A percentile compares a stretch with the other conserved stretches of the same genome.
Evolutionary conservation across 768 basidiomycete genomes (phyloP).

Genomic region (Mycena chlorophos): DNA sequence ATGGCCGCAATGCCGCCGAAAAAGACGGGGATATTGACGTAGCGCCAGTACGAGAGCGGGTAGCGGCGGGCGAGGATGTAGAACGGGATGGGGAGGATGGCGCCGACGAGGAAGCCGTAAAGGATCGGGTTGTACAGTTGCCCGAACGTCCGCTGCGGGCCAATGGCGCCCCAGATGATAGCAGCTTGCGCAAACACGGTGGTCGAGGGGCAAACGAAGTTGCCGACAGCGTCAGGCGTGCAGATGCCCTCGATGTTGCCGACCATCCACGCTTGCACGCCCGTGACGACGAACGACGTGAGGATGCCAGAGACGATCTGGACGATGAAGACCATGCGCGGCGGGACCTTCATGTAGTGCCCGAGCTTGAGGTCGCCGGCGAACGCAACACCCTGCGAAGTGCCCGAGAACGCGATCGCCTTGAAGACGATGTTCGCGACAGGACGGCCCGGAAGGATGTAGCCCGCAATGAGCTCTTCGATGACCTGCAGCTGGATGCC

Average conservation of each 20-base stretch:
- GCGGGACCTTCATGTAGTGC: slow-evolving; percentile 89
- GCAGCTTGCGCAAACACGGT: slow-evolving; percentile 70
- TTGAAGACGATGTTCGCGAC: slow-evolving; percentile 86
- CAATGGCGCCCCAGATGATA: slow-evolving; percentile 80
- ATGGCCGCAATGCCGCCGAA: slow-evolving; percentile 70
- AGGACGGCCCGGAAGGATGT: slow-evolving; percentile 75
- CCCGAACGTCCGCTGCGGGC: slow-evolving; percentile 72
- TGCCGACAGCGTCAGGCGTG: slow-evolving; percentile 55
- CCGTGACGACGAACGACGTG: slow-evolving; percentile 55
- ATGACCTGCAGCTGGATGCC: slow-evolving; percentile 65
- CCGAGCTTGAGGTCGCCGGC: slow-evolving; percentile 80
- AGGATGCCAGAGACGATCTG: slow-evolving; percentile 65
- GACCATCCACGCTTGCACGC: slow-evolving; percentile 74
- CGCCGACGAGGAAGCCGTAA: slow-evolving; percentile 77
- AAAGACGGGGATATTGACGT: slow-evolving; percentile 85
- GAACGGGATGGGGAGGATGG: slow-evolving; percentile 74
- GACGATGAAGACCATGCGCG: slow-evolving; percentile 73
- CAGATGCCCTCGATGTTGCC: slow-evolving; percentile 73
- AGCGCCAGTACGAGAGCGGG: slow-evolving; percentile 78
- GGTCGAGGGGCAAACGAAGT: slow-evolving; percentile 72
- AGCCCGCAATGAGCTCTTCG: slow-evolving; percentile 76
- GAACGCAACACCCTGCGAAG: slow-evolving; percentile 64
- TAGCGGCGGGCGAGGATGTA: slow-evolving; percentile 78
- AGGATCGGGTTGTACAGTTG: slow-evolving; percentile 60
- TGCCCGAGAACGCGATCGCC: slow-evolving; percentile 55